phyloP scores from a whole-genome alignment of 1,139 yeast species.

The Hyphopichia khmerensis region DNA sequence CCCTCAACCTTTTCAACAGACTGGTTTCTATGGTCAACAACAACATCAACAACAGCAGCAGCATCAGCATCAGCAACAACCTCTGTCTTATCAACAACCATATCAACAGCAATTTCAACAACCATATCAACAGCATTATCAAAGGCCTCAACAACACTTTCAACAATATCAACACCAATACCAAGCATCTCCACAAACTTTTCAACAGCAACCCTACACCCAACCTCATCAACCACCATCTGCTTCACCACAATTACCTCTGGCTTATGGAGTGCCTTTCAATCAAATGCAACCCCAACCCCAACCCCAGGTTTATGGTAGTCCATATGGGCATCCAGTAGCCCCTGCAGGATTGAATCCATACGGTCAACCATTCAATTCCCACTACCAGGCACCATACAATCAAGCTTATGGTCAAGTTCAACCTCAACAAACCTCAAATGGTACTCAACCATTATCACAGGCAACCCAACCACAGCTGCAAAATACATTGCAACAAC shows the following conservation, averaged over 20 bases:
- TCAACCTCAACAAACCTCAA: constrained; percentile 5
- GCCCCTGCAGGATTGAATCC: background rate
- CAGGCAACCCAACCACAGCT: constrained; percentile 6
- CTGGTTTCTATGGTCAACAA: background rate
- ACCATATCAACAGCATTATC: background rate
- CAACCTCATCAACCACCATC: constrained; percentile 11
- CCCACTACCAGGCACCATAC: background rate
- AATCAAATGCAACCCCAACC: background rate
- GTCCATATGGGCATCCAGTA: constrained; percentile 2
- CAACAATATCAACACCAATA: background rate
- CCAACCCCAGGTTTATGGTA: background rate
- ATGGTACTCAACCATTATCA: too few relatives aligned
- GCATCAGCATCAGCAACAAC: constrained; percentile 3
- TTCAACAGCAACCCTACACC: constrained; percentile 1
- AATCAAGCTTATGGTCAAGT: constrained; percentile 1
- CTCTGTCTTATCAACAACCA: constrained; percentile 9
- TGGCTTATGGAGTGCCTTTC: constrained; percentile 10
- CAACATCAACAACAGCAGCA: background rate
- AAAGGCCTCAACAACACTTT: background rate
- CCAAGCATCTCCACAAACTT: constrained; percentile 1
- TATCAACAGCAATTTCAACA: constrained; percentile 4
- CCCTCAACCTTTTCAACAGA: constrained; percentile 9
- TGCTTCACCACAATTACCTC: constrained; percentile 6
- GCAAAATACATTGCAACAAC: constrained; percentile 25
- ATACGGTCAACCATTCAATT: background rate